These are phyloP conservation scores for Coemansia aciculifera DNA, from an alignment of 192 early-diverging fungal species.

Conservation along the genomic window DNA sequence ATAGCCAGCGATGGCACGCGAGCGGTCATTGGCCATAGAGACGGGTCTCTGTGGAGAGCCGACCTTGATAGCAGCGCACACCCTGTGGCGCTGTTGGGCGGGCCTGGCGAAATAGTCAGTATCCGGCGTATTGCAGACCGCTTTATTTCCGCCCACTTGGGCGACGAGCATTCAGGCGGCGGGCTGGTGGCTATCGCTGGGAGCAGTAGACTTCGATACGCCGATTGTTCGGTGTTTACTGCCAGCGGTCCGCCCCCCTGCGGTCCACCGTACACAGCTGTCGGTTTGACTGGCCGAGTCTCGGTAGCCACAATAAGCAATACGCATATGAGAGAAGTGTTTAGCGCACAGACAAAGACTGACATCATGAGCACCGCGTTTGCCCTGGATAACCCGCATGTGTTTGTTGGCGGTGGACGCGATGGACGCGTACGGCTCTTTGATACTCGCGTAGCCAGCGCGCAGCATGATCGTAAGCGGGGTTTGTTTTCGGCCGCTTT, in stretches of 20 bases:
- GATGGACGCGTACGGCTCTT: conserved; percentile 44
- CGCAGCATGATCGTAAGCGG: conserved; percentile 9
- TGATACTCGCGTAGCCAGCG: conserved; percentile 19
- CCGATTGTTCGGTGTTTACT: conserved; percentile 9
- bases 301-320: not conserved
- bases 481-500: conserved; percentile 21
- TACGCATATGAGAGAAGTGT: not conserved
- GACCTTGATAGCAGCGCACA: not conserved
- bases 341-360: conserved; percentile 16
- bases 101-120: conserved; percentile 20
- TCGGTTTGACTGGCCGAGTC: conserved; percentile 8
- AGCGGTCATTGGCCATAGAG: conserved; percentile 1
- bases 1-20: not conserved
- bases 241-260: conserved; percentile 4
- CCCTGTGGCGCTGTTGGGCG: not conserved
- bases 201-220: not conserved
- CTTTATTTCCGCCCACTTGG: conserved; percentile 21
- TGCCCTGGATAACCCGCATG: conserved; percentile 7
- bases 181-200: conserved; percentile 7
- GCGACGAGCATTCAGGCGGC: conserved; percentile 18
- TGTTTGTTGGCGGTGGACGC: conserved; percentile 39
- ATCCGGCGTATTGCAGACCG: conserved; percentile 14
- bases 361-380: conserved; percentile 41
- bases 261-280: not conserved
- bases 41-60: conserved; percentile 3